These are phyloP conservation scores for Nasturtium officinale DNA, from an alignment of 345 rosid genomes.

Conservation along the genomic window DNA sequence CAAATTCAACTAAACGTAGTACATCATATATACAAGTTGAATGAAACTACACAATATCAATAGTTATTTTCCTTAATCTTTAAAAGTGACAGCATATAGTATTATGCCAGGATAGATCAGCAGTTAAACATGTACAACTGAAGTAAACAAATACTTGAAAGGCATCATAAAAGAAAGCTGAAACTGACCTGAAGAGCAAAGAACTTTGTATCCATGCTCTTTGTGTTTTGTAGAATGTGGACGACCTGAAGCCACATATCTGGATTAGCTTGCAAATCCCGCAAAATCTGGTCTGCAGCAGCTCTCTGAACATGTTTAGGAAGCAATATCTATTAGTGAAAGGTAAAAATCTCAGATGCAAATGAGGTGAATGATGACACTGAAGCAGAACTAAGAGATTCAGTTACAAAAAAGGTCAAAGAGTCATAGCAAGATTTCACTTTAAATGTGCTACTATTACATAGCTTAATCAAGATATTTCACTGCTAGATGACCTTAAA, in stretches of 20 bases:
- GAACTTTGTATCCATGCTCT: slow-evolving; percentile 90
- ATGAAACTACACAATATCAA: background rate
- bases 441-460: background rate
- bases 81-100: background rate
- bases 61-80: background rate
- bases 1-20: background rate
- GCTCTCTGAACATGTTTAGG: slow-evolving; percentile 62
- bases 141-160: background rate
- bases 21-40: background rate
- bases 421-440: background rate
- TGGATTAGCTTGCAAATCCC: slow-evolving; percentile 93
- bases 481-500: slow-evolving; percentile 6
- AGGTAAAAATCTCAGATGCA: slow-evolving; percentile 5
- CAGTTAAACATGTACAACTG: slow-evolving; percentile 7
- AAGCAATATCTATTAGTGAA: slow-evolving; percentile 19
- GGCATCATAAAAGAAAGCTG: background rate
- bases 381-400: background rate
- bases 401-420: background rate
- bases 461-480: background rate
- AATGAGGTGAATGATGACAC: slow-evolving; percentile 16
- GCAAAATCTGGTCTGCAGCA: slow-evolving; percentile 93
- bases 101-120: slow-evolving; percentile 11
- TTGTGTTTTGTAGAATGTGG: slow-evolving; percentile 77
- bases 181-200: slow-evolving; percentile 87
- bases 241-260: slow-evolving; percentile 99